phyloP scores from a whole-genome alignment of 192 early-diverging fungal genomes.

The Backusella westeae region DNA sequence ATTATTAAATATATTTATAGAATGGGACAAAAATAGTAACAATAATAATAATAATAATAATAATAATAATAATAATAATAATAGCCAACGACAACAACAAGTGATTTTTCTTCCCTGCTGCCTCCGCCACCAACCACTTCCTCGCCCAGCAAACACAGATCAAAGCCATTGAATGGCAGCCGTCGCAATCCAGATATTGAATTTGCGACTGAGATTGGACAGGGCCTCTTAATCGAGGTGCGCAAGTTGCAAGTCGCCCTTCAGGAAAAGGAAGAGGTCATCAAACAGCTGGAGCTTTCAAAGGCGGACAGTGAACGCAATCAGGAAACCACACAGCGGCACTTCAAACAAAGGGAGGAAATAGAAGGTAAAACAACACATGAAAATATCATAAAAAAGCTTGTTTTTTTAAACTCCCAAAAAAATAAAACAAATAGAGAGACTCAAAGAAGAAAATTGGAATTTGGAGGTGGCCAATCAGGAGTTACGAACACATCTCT shows the following conservation, averaged over 20 bases:
- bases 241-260: conserved; percentile 38
- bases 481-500: conserved; percentile 38
- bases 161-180: conserved; percentile 15
- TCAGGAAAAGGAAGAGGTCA: conserved; percentile 42
- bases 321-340: conserved; percentile 36
- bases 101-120: conserved; percentile 6
- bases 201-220: conserved; percentile 45
- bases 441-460: conserved; percentile 55
- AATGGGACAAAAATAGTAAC: neutral
- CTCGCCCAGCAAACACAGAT: conserved; percentile 21
- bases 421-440: conserved; percentile 31
- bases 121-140: conserved; percentile 17
- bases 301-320: conserved; percentile 49
- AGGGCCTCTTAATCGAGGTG: conserved; percentile 40
- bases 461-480: conserved; percentile 51
- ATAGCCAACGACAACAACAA: conserved; percentile 1
- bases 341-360: conserved; percentile 39
- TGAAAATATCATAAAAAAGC: conserved; percentile 14
- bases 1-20: neutral
- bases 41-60: neutral
- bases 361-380: conserved; percentile 40
- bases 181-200: conserved; percentile 36
- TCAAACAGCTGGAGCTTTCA: conserved; percentile 40
- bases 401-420: neutral
- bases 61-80: neutral